Conservation (phyloP, 2,329 filamentous ascomycete species). For the Cercospora sesami region DNA sequence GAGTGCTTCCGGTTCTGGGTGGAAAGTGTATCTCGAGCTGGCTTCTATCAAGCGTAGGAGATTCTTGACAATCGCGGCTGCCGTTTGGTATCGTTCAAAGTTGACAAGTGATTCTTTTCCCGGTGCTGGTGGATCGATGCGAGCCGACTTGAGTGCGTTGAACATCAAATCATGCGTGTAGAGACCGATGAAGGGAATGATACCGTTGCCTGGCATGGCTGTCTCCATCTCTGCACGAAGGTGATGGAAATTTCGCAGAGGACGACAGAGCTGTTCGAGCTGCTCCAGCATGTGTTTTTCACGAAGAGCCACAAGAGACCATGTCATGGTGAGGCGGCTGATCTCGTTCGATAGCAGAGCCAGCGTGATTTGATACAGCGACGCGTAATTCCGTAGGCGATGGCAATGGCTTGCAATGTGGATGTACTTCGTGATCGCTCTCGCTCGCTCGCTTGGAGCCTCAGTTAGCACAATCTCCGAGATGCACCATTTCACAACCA, state of each 20-base stretch:
- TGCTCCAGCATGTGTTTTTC: conserved; percentile 68
- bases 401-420: conserved; percentile 77
- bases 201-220: conserved; percentile 61
- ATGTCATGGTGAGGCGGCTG: conserved; percentile 66
- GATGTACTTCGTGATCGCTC: conserved; percentile 77
- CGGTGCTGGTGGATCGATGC: conserved; percentile 56
- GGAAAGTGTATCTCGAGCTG: conserved; percentile 71
- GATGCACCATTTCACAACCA: conserved; percentile 83
- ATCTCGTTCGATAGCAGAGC: conserved; percentile 74
- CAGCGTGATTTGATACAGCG: conserved; percentile 76
- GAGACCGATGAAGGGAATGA: conserved; percentile 77
- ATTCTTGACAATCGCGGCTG: conserved; percentile 76
- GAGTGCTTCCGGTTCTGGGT: conserved; percentile 72
- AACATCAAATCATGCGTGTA: conserved; percentile 83
- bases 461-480: conserved; percentile 77
- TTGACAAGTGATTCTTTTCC: conserved; percentile 69
- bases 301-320: conserved; percentile 65
- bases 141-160: conserved; percentile 75
- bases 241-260: conserved; percentile 74
- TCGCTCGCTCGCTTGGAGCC: conserved; percentile 68
- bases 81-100: conserved; percentile 77
- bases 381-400: conserved; percentile 77
- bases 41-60: conserved; percentile 75
- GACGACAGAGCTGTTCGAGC: conserved; percentile 72
- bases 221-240: conserved; percentile 77